Base-by-base conservation (phyloP, 2,329 filamentous ascomycete genomes). In the Aschersonia sp. region DNA sequence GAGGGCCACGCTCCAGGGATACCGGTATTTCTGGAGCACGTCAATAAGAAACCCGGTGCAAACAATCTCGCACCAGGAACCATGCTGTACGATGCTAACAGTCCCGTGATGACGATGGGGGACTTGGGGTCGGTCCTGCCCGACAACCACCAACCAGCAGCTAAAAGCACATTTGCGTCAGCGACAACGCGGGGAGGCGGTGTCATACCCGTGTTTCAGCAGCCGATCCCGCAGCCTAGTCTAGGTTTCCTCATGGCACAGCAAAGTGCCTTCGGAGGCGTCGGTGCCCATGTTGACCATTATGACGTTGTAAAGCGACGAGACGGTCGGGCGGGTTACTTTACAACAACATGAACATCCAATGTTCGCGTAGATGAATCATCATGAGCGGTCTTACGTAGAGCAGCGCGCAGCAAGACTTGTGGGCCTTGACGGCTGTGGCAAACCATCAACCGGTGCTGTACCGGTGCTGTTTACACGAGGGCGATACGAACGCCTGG, bases 1-100 rank as follows among this genome's bases (percentile, higher is more conserved):
- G 53, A 10, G 52, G 20, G 20, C 20, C 20, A 53, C 5, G 55
- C 57, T 4, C 58, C 59, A 1, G 59, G 56, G 5, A 50, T 61
- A 7, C 57, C 59, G 5, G 45, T 56, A 40, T 55, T 61, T 44
- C 53, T 61, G 5, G 57, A 56, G 5, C 56, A 60, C 20, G 58
- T 56, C 6, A 52, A 54, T 10, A 56, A 51, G 30, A 51, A 53
- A 20, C 48, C 54, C 9, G 45, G 52, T 9, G 51, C 53, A 6
- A 47, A n/a, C 9, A n/a, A n/a, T n/a, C 2, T 51, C 2, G 46
- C 52, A 2, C 54, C 55, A 40, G 48, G 52, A 30, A 44, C 51
- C 9, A 49, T 54, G 7, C 50, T 52, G 29, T 59, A 56, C 47
- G 54, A 57, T 5, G 47, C 52, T 2, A 55, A 57, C 12, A 54